phyloP scores from a whole-genome alignment of 2,329 filamentous ascomycete species.

The Teratosphaeria gauchensis region DNA sequence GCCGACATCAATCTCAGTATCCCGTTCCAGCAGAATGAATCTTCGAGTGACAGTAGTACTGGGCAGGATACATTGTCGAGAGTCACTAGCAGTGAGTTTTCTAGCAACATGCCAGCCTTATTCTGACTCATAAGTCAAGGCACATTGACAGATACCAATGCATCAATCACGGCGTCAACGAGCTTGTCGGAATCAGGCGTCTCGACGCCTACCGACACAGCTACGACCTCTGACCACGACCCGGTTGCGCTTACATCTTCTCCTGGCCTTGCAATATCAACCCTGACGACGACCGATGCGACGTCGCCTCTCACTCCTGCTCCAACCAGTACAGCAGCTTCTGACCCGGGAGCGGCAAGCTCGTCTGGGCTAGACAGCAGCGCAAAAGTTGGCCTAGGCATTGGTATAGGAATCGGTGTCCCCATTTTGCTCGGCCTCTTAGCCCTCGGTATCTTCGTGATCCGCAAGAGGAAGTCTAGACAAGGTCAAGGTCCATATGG shows the following conservation, averaged over 20 bases:
- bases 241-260: not conserved
- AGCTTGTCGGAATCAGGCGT: not conserved
- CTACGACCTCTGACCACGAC: not conserved
- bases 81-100: not conserved
- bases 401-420: constrained; percentile 6
- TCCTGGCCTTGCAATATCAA: not conserved
- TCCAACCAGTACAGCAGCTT: not conserved
- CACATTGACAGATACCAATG: not conserved
- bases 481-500: constrained; percentile 4
- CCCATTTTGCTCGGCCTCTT: constrained; percentile 1
- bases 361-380: not conserved
- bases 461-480: constrained; percentile 2
- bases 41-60: not conserved
- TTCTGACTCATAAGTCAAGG: not conserved
- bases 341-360: not conserved
- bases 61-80: not conserved
- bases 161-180: not conserved
- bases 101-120: not conserved
- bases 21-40: not conserved
- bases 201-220: not conserved
- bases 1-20: too few relatives aligned
- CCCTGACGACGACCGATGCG: not conserved
- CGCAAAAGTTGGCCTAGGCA: constrained; percentile 5
- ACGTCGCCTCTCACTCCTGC: not conserved
- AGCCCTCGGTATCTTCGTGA: constrained; percentile 1